Base-by-base conservation (phyloP, 139 green algal species). In the Asterochloris sp. region DNA sequence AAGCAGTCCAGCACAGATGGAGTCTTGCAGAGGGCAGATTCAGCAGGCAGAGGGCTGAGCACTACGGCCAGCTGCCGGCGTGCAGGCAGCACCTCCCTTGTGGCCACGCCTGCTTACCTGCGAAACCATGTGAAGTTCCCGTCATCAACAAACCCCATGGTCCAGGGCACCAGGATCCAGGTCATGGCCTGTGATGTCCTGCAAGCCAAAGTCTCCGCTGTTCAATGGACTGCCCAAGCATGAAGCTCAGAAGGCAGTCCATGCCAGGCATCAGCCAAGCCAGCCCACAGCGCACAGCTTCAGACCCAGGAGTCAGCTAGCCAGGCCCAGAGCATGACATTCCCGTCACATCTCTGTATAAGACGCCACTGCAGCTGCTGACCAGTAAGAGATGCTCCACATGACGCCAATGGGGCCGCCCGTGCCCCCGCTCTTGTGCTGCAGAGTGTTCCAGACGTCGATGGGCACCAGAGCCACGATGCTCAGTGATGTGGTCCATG, bases 141-240 rank as follows among this genome's bases (percentile, higher is more conserved):
- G 10, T 95, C 92, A 68, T 98, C 91, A n/a, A 87, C 82, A 81
- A 97, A 98, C 24, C 92, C 89, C 74, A 97, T 93, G 69, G 94
- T 90, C 69, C 98, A 88, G 0, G 96, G 96, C n/a, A 98, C 93
- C 11, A 95, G 64, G 14, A 95, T 61, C 96, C 96, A 98, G 0
- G 94, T 97, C 2, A 96, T 84, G 0, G 90, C 85, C 80, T 97
- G 94, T 1, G 92, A 95, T 0, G 92, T 91, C 91, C 91, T 94
- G 90, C 76, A 69, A 0, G 23, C 23, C 28, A 63, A 2, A 47
- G 17, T 6, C 38, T 54, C 38, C 2, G 2, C 2, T 10, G 38
- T 6, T 54, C 38, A 54, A 6, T 54, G 38, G 38, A 6, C 38
- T 54, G 38, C 38, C 6, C 38, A 2, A 54, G 38, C 38, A 54